Conservation (phyloP, 352 stramenopile species). For the Globisporangium recalcitrans region DNA sequence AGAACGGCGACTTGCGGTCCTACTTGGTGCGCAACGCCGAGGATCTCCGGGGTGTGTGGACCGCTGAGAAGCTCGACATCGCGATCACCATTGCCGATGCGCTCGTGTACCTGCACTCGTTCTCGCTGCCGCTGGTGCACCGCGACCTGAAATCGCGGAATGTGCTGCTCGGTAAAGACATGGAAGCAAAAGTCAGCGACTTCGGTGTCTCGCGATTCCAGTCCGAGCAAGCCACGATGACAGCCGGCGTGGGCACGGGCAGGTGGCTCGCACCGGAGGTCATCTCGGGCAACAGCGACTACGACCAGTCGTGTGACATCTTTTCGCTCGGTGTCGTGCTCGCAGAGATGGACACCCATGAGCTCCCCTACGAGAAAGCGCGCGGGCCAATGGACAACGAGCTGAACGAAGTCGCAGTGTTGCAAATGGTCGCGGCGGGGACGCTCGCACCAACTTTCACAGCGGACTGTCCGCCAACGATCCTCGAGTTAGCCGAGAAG, state of each 20-base stretch:
- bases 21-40: constrained; percentile 26
- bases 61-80: constrained; percentile 32
- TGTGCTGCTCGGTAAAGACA: constrained; percentile 25
- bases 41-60: constrained; percentile 18
- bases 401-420: constrained; percentile 30
- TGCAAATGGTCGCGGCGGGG: constrained; percentile 35
- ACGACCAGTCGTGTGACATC: constrained; percentile 31
- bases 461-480: constrained; percentile 18
- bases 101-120: constrained; percentile 46
- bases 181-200: constrained; percentile 33
- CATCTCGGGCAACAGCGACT: constrained; percentile 30
- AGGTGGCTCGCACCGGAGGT: constrained; percentile 33
- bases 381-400: constrained; percentile 21
- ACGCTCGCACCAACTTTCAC: constrained; percentile 29
- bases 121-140: constrained; percentile 31
- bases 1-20: constrained; percentile 43
- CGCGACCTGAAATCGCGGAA: constrained; percentile 40
- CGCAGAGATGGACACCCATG: constrained; percentile 39
- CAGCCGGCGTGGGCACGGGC: constrained; percentile 27
- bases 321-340: constrained; percentile 35
- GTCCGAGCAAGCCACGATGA: constrained; percentile 34
- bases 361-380: constrained; percentile 32
- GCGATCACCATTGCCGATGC: constrained; percentile 32
- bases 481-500: constrained; percentile 26
- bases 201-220: constrained; percentile 32